phyloP scores from a whole-genome alignment of 2,329 filamentous ascomycete species.

The Phyllosticta capitalensis region DNA sequence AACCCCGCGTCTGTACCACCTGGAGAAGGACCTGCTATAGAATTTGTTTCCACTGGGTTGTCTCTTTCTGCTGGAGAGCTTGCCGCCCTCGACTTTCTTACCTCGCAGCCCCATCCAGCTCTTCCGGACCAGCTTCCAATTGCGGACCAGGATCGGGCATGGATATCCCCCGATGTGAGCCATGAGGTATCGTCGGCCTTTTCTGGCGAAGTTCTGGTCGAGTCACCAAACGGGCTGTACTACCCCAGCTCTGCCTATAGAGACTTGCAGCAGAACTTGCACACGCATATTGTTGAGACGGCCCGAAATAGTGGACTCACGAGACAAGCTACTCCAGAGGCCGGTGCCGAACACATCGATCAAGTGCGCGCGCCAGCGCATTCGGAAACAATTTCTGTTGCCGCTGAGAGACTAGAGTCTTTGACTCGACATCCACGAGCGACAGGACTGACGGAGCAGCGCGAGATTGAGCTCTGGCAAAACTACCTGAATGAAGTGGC shows the following conservation, averaged over 20 bases:
- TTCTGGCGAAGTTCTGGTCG: slow-evolving; percentile 3
- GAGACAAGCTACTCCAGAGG: slow-evolving; percentile 12
- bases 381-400: background rate
- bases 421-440: background rate
- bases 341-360: background rate
- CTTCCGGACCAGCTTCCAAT: background rate
- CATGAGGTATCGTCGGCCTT: slow-evolving; percentile 6
- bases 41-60: background rate
- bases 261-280: slow-evolving; percentile 15
- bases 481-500: slow-evolving; percentile 45
- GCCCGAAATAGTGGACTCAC: slow-evolving; percentile 13
- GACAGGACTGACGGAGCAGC: slow-evolving; percentile 11
- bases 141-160: slow-evolving; percentile 1
- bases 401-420: background rate
- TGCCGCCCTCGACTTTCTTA: slow-evolving; percentile 5
- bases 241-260: slow-evolving; percentile 15
- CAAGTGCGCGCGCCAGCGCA: background rate
- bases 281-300: slow-evolving; percentile 15
- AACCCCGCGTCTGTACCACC: slow-evolving; percentile 2
- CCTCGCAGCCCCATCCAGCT: slow-evolving; percentile 4
- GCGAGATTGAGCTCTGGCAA: slow-evolving; percentile 15
- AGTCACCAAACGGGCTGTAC: slow-evolving; percentile 13
- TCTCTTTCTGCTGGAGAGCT: slow-evolving; percentile 8
- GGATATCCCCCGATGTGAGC: slow-evolving; percentile 8
- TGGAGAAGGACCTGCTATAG: slow-evolving; percentile 10